These are phyloP conservation scores for Mrakiaceae sp. DNA, from an alignment of 1,284 basidiomycete species.

Conservation along the genomic window DNA sequence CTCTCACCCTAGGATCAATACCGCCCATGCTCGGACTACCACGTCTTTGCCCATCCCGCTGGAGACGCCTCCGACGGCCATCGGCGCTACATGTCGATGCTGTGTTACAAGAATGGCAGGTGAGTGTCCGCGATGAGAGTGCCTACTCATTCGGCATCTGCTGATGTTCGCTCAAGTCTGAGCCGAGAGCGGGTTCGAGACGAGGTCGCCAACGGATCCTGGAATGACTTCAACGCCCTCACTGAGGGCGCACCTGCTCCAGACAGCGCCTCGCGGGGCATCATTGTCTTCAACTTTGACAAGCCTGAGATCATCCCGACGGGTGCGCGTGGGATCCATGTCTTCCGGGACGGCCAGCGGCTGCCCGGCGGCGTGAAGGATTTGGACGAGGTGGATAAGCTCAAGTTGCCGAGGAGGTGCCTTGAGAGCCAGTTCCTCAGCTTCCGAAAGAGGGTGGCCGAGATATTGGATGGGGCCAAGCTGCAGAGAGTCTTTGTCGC, in stretches of 20 bases:
- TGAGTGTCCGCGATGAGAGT: too few relatives aligned
- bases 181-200: conserved; percentile 65
- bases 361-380: conserved; percentile 24
- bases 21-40: conserved; percentile 37
- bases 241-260: conserved; percentile 48
- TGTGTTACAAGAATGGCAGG: conserved; percentile 68
- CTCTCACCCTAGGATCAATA: conserved; percentile 26
- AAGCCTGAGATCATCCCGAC: conserved; percentile 76
- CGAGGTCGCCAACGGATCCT: conserved; percentile 49
- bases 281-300: conserved; percentile 58
- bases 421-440: conserved; percentile 17
- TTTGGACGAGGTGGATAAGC: not conserved
- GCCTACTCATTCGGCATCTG: too few relatives aligned
- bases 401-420: not conserved
- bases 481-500: conserved; percentile 13
- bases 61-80: conserved; percentile 21
- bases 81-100: conserved; percentile 23
- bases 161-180: conserved; percentile 40
- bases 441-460: conserved; percentile 13
- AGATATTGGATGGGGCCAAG: conserved; percentile 1
- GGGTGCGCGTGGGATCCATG: conserved; percentile 54
- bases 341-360: conserved; percentile 38
- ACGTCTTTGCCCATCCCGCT: conserved; percentile 41
- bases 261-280: conserved; percentile 26
- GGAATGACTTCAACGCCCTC: conserved; percentile 60